Base-by-base conservation (phyloP, 257 asterid species). In the Solanum chaucha region DNA sequence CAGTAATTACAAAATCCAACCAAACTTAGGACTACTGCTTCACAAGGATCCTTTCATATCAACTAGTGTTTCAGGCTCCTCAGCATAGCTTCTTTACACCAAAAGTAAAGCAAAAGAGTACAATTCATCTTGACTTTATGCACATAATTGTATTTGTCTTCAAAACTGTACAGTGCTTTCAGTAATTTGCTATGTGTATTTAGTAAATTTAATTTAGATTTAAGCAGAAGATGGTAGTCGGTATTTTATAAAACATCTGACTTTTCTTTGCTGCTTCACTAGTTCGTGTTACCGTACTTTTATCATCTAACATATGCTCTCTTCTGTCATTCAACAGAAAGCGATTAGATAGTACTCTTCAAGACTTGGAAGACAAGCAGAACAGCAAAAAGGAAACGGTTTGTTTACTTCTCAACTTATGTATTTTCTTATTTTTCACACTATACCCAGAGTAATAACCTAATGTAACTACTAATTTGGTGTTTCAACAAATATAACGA, bases 381-480 rank as follows among this genome's bases (percentile, higher is more conserved):
- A 94, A 91, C 88, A 95, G 96, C 98, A 95, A 95, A 90, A 95
- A 95, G 93, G 99, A 97, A 91, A 94, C 93, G 95, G 98, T 96
- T 87, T 9, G 95, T 90, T 73, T 22, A 83, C 85, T 30, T 70
- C 84, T 88, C 73, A 20, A 36, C 55, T 28, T 58, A 41, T n/a
- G 34, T 84, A 36, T 73, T 83, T 4, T 87, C 38, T 64, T 4
- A 0, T 9, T 19, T 41, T 68, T 11, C 83, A 77, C 14, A 35
- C 5, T 35, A 14, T 35, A 13, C 41, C 41, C 61, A 41, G 15
- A 38, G 22, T 38, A n/a, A 75, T 75, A 30, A 30, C n/a, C 13
- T 24, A 77, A 14, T 8, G 26, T n/a, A 24, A 78, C 17, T 26
- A 41, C 51, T 4, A 44, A 4, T 78, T 78, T 78, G 65, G 7